Evolutionary conservation across 495 filamentous ascomycete species (phyloP), one percentile per base, ranked within the genome.

Genomic region (Jackrogersella multiformis): DNA sequence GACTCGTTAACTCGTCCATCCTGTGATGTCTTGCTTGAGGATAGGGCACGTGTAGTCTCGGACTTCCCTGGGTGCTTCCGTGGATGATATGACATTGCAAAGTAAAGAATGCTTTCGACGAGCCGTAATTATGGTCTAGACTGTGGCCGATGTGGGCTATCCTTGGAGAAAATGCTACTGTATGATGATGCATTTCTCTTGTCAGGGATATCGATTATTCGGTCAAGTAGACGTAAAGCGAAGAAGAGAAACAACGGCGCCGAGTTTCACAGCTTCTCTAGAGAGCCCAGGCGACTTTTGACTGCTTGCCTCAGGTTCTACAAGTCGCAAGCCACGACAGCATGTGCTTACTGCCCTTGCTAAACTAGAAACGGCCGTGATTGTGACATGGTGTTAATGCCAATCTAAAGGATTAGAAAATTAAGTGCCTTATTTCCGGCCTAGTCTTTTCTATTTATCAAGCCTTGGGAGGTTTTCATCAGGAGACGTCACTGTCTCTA

Each of bases 71-170:
- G 21, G 24, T 49, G 60, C 46, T 65, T 30, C 66, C 56, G 60
- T 36, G 51, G 38, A 66, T 63, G 42, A 63, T 56, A 70, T 70
- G 59, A 55, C 63, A 65, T 72, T 61, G 66, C 64, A 56, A 60
- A 26, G 52, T 68, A 16, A 38, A 42, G 39, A 46, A 56, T 35
- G 35, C 55, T 69, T 67, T 67, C 51, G 34, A 57, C 18, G 44
- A 58, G 56, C 56, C 69, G 64, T 36, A 45, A 23, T 63, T 36
- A 36, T 61, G 66, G 69, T 66, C 72, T 64, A 74, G 72, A 72
- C 66, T 74, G 63, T 18, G 57, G 53, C 70, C 60, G 69, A 68
- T 63, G 69, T 60, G 70, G 65, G 53, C 56, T 39, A 20, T 56
- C 59, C n/a, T 64, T 63, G 59, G 63, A 53, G 59, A 62, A 10